Conservation (phyloP, 2,329 filamentous ascomycete genomes). For the Fusarium nelsonii region DNA sequence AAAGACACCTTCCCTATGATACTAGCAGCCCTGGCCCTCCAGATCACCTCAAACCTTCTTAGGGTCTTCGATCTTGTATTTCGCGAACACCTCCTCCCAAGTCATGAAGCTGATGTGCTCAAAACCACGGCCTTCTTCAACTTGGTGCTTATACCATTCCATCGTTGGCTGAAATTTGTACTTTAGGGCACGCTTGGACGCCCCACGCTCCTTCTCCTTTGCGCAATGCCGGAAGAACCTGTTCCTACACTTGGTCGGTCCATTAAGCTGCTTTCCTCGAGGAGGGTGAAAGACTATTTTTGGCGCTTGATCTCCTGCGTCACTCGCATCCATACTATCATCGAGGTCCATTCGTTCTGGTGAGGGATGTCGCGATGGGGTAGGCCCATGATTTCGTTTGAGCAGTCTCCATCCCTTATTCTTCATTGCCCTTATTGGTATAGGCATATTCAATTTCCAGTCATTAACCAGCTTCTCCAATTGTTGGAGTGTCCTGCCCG, state of each 20-base stretch:
- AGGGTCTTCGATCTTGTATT: slow-evolving; percentile 46
- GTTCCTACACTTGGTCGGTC: slow-evolving; percentile 57
- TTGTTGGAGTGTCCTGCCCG: slow-evolving; percentile 60
- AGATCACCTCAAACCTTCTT: slow-evolving; percentile 24
- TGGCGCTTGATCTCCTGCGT: slow-evolving; percentile 17
- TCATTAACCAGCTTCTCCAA: slow-evolving; percentile 53
- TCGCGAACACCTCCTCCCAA: slow-evolving; percentile 58
- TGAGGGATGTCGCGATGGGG: neutral
- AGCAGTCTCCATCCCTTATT: slow-evolving; percentile 57
- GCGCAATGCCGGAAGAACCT: slow-evolving; percentile 56
- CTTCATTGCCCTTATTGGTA: slow-evolving; percentile 46
- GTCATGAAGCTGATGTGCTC: slow-evolving; percentile 61
- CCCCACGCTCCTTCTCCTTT: neutral
- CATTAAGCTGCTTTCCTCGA: slow-evolving; percentile 40
- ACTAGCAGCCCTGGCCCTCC: neutral
- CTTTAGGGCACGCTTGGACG: slow-evolving; percentile 1
- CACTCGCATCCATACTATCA: slow-evolving; percentile 33
- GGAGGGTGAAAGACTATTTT: slow-evolving; percentile 64
- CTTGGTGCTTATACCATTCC: slow-evolving; percentile 65
- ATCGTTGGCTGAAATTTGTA: slow-evolving; percentile 62
- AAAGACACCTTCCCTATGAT: neutral
- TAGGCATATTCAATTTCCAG: slow-evolving; percentile 54
- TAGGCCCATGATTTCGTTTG: slow-evolving; percentile 11
- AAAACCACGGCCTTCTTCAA: slow-evolving; percentile 61
- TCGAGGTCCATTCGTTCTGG: slow-evolving; percentile 42